Percentiles rank a stretch among this genome's conserved stretches.
phyloP scores from a whole-genome alignment of 2,329 filamentous ascomycete species.

The Calonectria montana region DNA sequence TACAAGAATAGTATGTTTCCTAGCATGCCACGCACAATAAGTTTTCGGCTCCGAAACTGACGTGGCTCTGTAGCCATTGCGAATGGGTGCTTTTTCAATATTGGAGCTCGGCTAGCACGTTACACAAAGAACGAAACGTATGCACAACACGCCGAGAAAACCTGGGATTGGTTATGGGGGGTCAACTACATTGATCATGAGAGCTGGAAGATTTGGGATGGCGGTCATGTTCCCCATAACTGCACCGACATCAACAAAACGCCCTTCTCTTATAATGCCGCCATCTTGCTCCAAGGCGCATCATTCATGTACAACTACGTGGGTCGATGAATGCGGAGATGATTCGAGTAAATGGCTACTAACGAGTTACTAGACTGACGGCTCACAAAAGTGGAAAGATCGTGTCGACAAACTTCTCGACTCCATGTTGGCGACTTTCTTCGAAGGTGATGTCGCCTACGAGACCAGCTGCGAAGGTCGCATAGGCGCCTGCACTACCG shows the following conservation, averaged over 20 bases:
- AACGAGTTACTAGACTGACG: slow-evolving; percentile 57
- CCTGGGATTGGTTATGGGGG: slow-evolving; percentile 70
- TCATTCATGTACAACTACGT: slow-evolving; percentile 74
- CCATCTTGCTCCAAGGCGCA: slow-evolving; percentile 67
- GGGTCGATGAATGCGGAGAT: slow-evolving; percentile 39
- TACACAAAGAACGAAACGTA: slow-evolving; percentile 77
- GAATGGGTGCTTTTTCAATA: slow-evolving; percentile 73
- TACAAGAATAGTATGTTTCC: slow-evolving; percentile 72
- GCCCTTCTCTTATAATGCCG: slow-evolving; percentile 72
- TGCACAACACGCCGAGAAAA: slow-evolving; percentile 70
- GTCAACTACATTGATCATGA: slow-evolving; percentile 70
- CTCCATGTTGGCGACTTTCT: slow-evolving; percentile 62
- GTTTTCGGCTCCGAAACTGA: neutral
- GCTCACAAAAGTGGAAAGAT: slow-evolving; percentile 64
- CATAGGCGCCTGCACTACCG: slow-evolving; percentile 71
- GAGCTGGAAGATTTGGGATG: slow-evolving; percentile 71
- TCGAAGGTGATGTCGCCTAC: slow-evolving; percentile 68
- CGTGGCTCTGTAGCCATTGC: slow-evolving; percentile 59
- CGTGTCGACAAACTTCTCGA: slow-evolving; percentile 67
- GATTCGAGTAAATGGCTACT: neutral
- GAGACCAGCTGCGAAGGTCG: slow-evolving; percentile 74
- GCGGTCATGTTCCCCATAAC: slow-evolving; percentile 61
- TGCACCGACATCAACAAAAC: slow-evolving; percentile 66
- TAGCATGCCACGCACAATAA: too few species aligned
- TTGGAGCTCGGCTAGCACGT: slow-evolving; percentile 75